Evolutionary conservation across 345 rosid genomes (phyloP), one percentile per base, ranked within the genome.

Genomic region (Microthlaspi erraticum): DNA sequence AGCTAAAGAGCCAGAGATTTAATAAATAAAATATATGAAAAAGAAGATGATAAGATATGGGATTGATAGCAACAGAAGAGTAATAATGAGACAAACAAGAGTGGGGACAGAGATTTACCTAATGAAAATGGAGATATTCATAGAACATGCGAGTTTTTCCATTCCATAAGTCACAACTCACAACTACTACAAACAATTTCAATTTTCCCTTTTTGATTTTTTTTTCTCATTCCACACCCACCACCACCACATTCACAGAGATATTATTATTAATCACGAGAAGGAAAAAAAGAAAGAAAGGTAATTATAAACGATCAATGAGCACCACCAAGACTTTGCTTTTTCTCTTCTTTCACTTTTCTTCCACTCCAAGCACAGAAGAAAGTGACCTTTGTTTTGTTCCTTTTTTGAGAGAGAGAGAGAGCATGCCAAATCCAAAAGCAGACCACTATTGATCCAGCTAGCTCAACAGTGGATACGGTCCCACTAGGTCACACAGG

Each of bases 401-500:
- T 42, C 36, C 12, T 44, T 68, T 45, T 65, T 39, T 8, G 4
- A n/a, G n/a, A n/a, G 10, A 26, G 29, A 26, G 29, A 26, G 20
- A 61, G 66, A 76, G 79, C 79, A 76, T 76, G 75, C 75, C 71
- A 56, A 56, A 76, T 68, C 68, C 44, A 74, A 67, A 58, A 75
- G 78, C 19, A 61, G 46, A 68, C 23, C 74, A 75, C 78, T 75
- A 53, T 68, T 66, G 77, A 61, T 45, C 39, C 79, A 76, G 75
- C 79, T 70, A 70, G 70, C 34, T 46, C 49, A 64, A 55, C 66
- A 70, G 66, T 31, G 19, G 43, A 39, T 39, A 63, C 17, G 79
- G 75, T 70, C 79, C 79, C 79, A 70, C 75, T 74, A 75, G 53
- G 51, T 56, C 70, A 76, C 60, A 54, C 79, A 76, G 71, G 75